Conservation (phyloP, 495 filamentous ascomycete species). For the Penicillium diatomitis region DNA sequence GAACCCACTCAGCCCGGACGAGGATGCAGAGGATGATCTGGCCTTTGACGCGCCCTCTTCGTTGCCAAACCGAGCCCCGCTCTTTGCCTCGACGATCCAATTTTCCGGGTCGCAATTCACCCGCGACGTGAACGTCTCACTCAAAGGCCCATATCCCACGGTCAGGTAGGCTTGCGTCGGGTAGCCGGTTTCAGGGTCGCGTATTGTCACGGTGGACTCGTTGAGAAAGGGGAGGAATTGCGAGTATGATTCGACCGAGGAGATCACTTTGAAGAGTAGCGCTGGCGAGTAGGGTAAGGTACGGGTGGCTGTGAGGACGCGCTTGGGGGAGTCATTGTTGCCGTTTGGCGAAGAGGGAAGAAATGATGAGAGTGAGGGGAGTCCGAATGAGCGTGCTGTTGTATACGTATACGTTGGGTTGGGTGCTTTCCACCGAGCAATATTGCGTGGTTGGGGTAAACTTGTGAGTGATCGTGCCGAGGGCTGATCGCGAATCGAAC, state of each 20-base stretch:
- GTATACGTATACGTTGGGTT: conserved; percentile 1
- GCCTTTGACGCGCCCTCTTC: not conserved
- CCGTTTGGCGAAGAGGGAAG: conserved; percentile 20
- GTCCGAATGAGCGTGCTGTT: conserved; percentile 14
- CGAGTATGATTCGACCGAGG: conserved; percentile 73
- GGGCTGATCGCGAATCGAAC: not conserved
- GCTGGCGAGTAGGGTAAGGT: conserved; percentile 67
- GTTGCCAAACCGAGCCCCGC: conserved; percentile 43
- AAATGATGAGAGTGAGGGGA: conserved; percentile 28
- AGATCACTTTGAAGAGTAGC: conserved; percentile 69
- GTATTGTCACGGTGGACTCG: conserved; percentile 58
- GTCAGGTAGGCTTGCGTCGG: conserved; percentile 71
- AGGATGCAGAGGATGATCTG: no score
- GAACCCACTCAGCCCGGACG: conserved; percentile 13
- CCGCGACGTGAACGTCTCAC: conserved; percentile 67
- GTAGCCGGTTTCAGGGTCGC: conserved; percentile 43
- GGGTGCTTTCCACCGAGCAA: conserved; percentile 3
- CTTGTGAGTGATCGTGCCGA: conserved; percentile 9
- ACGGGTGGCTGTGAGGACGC: conserved; percentile 59
- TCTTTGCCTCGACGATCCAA: conserved; percentile 64
- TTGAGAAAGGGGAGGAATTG: conserved; percentile 81
- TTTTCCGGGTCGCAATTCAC: conserved; percentile 61
- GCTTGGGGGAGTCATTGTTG: conserved; percentile 18
- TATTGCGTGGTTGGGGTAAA: not conserved
- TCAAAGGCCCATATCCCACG: conserved; percentile 74